Evolutionary conservation across 2,329 filamentous ascomycete species (phyloP).

Genomic region (Lithohypha guttulata): DNA sequence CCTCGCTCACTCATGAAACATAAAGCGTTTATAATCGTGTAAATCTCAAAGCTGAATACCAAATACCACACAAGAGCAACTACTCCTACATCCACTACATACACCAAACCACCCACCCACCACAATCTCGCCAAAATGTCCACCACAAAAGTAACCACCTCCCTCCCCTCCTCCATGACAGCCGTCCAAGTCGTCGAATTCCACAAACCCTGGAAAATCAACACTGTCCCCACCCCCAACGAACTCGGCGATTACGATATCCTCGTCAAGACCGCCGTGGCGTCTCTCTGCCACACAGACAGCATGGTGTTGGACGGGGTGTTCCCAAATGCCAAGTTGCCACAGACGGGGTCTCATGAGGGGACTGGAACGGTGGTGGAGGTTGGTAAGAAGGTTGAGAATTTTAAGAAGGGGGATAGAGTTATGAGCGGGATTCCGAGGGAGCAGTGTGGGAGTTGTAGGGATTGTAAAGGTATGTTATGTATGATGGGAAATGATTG

Average conservation of each 20-base stretch:
- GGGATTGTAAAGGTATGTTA: slow-evolving; percentile 33
- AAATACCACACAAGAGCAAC: no score
- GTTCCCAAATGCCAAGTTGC: slow-evolving; percentile 35
- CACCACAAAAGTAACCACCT: slow-evolving; percentile 13
- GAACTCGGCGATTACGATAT: slow-evolving; percentile 42
- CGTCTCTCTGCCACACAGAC: slow-evolving; percentile 54
- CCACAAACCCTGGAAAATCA: slow-evolving; percentile 45
- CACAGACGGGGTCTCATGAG: slow-evolving; percentile 47
- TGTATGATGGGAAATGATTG: background rate
- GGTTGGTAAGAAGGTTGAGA: slow-evolving; percentile 24
- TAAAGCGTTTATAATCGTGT: no score
- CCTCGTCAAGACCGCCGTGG: slow-evolving; percentile 49
- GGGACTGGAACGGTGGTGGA: slow-evolving; percentile 39
- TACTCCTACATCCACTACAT: no score
- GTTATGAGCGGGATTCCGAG: slow-evolving; percentile 47
- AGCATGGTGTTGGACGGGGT: slow-evolving; percentile 44
- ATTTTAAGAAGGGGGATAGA: slow-evolving; percentile 41
- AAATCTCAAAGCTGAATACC: no score
- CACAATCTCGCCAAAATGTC: no score
- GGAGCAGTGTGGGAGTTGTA: slow-evolving; percentile 43
- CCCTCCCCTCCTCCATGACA: slow-evolving; percentile 19
- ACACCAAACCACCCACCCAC: no score
- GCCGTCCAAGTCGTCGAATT: slow-evolving; percentile 20
- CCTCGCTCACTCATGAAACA: no score
- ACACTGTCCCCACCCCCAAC: slow-evolving; percentile 38